Percentiles rank a stretch among this genome's conserved stretches.
Evolutionary conservation across 805 yeast species (phyloP).

Genomic region (Clavispora asparagi): DNA sequence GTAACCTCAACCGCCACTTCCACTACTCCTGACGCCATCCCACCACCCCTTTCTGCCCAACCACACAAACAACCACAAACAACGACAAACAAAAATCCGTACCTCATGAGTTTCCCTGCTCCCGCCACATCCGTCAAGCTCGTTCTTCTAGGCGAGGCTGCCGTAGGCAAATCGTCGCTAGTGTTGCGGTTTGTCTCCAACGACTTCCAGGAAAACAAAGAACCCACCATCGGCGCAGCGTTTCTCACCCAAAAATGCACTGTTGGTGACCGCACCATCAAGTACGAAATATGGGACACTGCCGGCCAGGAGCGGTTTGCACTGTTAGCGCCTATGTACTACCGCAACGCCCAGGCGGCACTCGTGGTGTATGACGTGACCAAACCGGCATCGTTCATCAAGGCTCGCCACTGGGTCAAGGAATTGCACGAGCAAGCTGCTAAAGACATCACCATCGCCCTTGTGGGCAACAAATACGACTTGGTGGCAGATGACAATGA

Average conservation of each 20-base stretch:
- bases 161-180: conserved; percentile 73
- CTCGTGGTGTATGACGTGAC: conserved; percentile 75
- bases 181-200: conserved; percentile 70
- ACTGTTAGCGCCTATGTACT: conserved; percentile 78
- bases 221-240: conserved; percentile 84
- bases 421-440: conserved; percentile 81
- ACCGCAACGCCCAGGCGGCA: conserved; percentile 76
- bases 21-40: neutral
- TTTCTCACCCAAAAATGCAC: conserved; percentile 66
- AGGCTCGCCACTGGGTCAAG: conserved; percentile 74
- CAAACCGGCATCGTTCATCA: conserved; percentile 57
- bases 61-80: neutral
- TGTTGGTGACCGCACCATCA: conserved; percentile 49
- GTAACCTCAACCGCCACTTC: too few species aligned
- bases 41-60: neutral
- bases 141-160: conserved; percentile 75
- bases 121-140: conserved; percentile 42
- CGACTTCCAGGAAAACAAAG: conserved; percentile 66
- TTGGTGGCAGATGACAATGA: conserved; percentile 41
- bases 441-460: conserved; percentile 66
- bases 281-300: conserved; percentile 82
- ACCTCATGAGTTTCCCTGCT: conserved; percentile 9
- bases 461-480: conserved; percentile 78
- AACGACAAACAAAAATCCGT: neutral
- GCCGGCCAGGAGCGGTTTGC: conserved; percentile 82